phyloP scores from a whole-genome alignment of 192 early-diverging fungal genomes.

The Globomyces pollinis-pini region DNA sequence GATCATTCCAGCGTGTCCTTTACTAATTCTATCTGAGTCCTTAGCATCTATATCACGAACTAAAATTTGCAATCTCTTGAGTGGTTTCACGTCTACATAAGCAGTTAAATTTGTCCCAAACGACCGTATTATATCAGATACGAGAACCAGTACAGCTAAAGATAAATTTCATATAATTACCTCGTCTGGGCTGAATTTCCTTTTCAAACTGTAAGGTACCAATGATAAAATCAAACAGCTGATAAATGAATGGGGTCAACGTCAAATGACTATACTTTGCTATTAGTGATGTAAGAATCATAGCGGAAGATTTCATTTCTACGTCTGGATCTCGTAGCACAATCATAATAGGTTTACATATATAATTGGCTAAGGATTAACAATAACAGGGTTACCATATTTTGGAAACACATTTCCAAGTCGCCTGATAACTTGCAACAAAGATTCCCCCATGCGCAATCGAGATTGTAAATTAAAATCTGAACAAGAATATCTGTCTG shows the following conservation, averaged over 20 bases:
- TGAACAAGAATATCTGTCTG: slow-evolving; percentile 53
- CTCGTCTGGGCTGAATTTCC: slow-evolving; percentile 49
- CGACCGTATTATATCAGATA: background rate
- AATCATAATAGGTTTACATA: slow-evolving; percentile 21
- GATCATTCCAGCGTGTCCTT: background rate
- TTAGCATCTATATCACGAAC: background rate
- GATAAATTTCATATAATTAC: slow-evolving; percentile 18
- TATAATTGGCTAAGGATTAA: slow-evolving; percentile 17
- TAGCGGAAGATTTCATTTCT: slow-evolving; percentile 31
- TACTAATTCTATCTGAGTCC: background rate
- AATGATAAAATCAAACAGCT: slow-evolving; percentile 60
- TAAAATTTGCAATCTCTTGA: background rate
- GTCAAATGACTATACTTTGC: slow-evolving; percentile 68
- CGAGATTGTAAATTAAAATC: slow-evolving; percentile 55
- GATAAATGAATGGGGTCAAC: slow-evolving; percentile 55
- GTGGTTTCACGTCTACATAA: background rate
- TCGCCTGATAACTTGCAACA: slow-evolving; percentile 77
- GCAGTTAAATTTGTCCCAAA: background rate
- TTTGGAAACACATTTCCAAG: slow-evolving; percentile 72
- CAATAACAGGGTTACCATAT: slow-evolving; percentile 39
- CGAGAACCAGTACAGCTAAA: background rate
- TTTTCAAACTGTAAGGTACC: slow-evolving; percentile 61
- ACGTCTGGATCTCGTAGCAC: slow-evolving; percentile 22
- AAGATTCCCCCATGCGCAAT: slow-evolving; percentile 78
- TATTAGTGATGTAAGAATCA: slow-evolving; percentile 30